Base-by-base conservation (phyloP, 345 rosid species). In the Crucihimalaya himalaica region DNA sequence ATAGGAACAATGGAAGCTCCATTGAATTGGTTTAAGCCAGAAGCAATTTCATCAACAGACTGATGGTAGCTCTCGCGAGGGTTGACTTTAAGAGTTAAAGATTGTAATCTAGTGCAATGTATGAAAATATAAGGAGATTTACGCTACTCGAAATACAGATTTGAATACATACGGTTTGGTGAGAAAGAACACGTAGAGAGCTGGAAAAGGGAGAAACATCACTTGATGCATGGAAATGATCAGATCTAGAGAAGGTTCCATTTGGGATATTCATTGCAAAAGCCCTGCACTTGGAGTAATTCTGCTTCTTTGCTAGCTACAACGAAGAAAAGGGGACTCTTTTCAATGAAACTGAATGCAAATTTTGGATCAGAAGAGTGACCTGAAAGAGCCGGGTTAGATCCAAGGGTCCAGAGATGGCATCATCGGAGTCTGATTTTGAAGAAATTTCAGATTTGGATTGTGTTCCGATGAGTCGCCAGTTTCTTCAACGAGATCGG, bases 121-220 rank as follows among this genome's bases (percentile, higher is more conserved):
- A 34, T 23, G 50, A 59, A 16, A 15, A 63, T 32, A 11, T 21
- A 8, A 63, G 28, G 4, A 19, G 13, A 20, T 29, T 6, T 0
- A 43, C 2, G 54, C 43, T 8, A 55, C 9, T 43, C 6, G 8
- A 19, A 9, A 66, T 5, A 19, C 14, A 39, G 29, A 29, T 56
- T 40, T 12, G 18, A 10, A 19, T 56, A 61, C 92, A 18, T 86
- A 87, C 96, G 31, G 66, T 85, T 83, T 82, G 90, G 46, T 82
- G 87, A n/a, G 77, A 83, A 71, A 85, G 79, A 81, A 84, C 84
- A 45, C 92, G 96, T 21, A 89, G 75, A 9, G 96, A 89, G 81
- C 84, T 81, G 15, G 96, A 89, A 64, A 89, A 89, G 35, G 87
- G 84, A 32, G 81, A 71, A n/a, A 84, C 80, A 73, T 87, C 89